phyloP scores from a whole-genome alignment of 768 basidiomycete species.

The Suillus decipiens region DNA sequence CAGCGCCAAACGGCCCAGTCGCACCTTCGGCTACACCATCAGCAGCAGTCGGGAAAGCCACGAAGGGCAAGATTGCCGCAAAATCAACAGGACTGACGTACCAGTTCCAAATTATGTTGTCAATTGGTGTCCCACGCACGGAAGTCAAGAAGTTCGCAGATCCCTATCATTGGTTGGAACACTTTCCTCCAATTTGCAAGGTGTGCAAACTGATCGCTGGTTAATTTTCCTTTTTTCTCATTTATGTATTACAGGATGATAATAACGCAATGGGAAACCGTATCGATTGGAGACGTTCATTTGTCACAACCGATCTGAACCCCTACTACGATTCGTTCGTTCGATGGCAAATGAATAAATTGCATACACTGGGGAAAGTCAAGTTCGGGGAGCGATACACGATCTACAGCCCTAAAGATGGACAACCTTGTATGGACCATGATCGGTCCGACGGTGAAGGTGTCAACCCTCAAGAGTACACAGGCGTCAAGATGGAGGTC shows the following conservation, averaged over 20 bases:
- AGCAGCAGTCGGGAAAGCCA: constrained; percentile 75
- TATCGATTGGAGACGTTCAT: constrained; percentile 95
- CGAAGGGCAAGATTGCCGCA: constrained; percentile 92
- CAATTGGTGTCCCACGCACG: constrained; percentile 81
- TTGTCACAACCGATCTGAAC: constrained; percentile 93
- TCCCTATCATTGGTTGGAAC: constrained; percentile 87
- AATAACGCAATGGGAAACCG: constrained; percentile 88
- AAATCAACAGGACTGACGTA: constrained; percentile 94
- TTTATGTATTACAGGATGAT: constrained; percentile 48
- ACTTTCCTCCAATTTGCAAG: constrained; percentile 95
- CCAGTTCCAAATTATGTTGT: constrained; percentile 99
- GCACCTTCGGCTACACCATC: constrained; percentile 35
- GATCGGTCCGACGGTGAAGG: constrained; percentile 95
- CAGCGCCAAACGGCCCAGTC: constrained; percentile 42
- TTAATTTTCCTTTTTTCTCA: neutral
- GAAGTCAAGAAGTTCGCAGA: constrained; percentile 98
- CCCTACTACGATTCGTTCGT: constrained; percentile 98
- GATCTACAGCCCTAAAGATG: constrained; percentile 97
- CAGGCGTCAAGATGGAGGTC: constrained; percentile 93
- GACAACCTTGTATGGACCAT: constrained; percentile 99
- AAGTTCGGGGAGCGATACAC: constrained; percentile 99
- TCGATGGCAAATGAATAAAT: constrained; percentile 96
- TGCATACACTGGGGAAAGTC: constrained; percentile 85
- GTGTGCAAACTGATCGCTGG: constrained; percentile 41
- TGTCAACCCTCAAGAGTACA: constrained; percentile 94